Evolutionary conservation across 768 basidiomycete species (phyloP), one percentile per base, ranked within the genome.

Genomic region (Tremella fuciformis): DNA sequence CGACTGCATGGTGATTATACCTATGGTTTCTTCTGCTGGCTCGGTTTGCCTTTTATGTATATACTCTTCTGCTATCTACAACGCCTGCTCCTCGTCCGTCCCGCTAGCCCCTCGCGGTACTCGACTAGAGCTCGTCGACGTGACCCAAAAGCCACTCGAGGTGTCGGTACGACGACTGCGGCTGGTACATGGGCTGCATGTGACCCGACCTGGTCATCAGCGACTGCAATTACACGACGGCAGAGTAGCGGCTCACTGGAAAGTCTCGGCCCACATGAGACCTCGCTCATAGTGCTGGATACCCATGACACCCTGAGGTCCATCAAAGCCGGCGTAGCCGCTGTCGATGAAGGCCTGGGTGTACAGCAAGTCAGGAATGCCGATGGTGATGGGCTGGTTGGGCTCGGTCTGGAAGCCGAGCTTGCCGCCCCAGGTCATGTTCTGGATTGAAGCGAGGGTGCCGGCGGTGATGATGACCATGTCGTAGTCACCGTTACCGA

Each of bases 391-490:
- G 8, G 51, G n/a, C 19, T 24, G 18, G 51, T 52, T 52, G 25
- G 51, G 51, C 34, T 26, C 15, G 29, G 25, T 34, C 51, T 52
- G 51, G 51, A 52, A 52, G 22, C 51, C 51, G 24, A 52, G 51
- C 22, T 52, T 24, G 37, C 51, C 51, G 34, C 22, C 22, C 51
- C 51, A 52, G 16, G 51, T 52, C 51, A 52, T 52, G 51, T 52
- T 52, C 51, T 52, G 51, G 29, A 52, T 52, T 8, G 34, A 16
- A 11, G 37, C 16, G 6, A 52, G 29, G n/a, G 29, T 52, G 51
- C 51, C 51, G 29, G 25, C 37, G n/a, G 51, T 52, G 13, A 34
- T 24, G 29, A 52, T 52, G 25, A 52, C 22, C 29, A 18, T 37
- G 51, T 52, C 51, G 15, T 24, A 26, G 24, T 50, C 22, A 13